phyloP scores from a whole-genome alignment of 1,284 basidiomycete species.

The Ustilago hordei region DNA sequence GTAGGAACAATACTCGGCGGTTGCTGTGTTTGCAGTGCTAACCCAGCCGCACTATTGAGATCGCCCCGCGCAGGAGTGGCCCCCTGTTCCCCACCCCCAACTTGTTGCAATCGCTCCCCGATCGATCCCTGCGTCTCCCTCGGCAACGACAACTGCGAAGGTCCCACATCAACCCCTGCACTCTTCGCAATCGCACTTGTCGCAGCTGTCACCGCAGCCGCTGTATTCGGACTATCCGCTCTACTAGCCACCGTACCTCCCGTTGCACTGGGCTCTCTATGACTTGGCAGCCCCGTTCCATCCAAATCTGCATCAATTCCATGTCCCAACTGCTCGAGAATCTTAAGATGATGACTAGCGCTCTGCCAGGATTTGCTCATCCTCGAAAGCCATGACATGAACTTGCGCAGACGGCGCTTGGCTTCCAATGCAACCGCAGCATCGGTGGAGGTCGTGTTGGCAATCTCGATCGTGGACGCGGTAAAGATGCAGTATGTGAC shows the following conservation, averaged over 20 bases:
- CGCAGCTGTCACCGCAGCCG: conserved; percentile 9
- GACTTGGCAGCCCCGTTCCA: conserved; percentile 45
- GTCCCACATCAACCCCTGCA: conserved; percentile 3
- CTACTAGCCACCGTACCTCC: conserved; percentile 16
- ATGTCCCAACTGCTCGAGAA: conserved; percentile 50
- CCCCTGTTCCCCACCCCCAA: background rate
- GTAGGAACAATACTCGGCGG: background rate
- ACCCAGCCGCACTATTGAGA: background rate
- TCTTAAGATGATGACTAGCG: conserved; percentile 51
- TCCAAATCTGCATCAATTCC: conserved; percentile 51
- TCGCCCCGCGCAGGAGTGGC: background rate
- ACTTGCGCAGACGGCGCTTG: conserved; percentile 47
- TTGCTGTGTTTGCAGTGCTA: conserved; percentile 3
- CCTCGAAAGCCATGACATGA: conserved; percentile 52
- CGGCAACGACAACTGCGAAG: conserved; percentile 12
- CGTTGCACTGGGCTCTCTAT: conserved; percentile 18
- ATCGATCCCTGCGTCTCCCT: conserved; percentile 9
- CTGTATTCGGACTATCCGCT: conserved; percentile 26
- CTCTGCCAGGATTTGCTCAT: conserved; percentile 50
- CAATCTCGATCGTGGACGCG: conserved; percentile 58
- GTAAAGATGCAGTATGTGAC: conserved; percentile 60
- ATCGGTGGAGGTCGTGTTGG: conserved; percentile 58
- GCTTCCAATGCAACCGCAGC: conserved; percentile 36
- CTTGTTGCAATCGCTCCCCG: background rate
- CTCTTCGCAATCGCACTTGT: conserved; percentile 10